Conservation (phyloP, 805 yeast species). For the Candida caryicola region DNA sequence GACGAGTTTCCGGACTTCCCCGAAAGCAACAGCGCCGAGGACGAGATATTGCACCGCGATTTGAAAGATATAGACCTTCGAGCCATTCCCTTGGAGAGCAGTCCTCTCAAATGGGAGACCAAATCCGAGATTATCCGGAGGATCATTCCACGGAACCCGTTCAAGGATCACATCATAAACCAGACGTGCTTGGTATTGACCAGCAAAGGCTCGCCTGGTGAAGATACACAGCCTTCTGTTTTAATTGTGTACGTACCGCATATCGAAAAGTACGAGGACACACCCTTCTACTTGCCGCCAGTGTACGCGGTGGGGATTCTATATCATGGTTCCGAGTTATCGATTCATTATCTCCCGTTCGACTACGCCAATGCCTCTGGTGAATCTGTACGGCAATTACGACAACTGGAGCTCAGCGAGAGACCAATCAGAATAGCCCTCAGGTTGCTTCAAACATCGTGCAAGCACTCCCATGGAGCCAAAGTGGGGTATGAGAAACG, state of each 20-base stretch:
- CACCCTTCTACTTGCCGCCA: constrained; percentile 88
- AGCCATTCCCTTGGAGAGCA: constrained; percentile 23
- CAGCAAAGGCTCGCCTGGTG: constrained; percentile 17
- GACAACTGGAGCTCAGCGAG: constrained; percentile 43
- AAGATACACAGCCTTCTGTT: constrained; percentile 28
- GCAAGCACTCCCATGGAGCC: constrained; percentile 80
- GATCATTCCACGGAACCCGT: constrained; percentile 88
- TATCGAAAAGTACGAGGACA: constrained; percentile 51
- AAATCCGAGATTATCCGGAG: constrained; percentile 66
- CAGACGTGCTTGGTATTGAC: constrained; percentile 71
- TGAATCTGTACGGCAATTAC: constrained; percentile 21
- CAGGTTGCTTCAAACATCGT: constrained; percentile 73
- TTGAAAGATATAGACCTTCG: constrained; percentile 33
- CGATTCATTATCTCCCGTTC: constrained; percentile 77
- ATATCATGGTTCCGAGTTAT: constrained; percentile 45
- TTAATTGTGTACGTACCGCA: constrained; percentile 80
- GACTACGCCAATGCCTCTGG: constrained; percentile 15
- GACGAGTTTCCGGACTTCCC: constrained; percentile 35
- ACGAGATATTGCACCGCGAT: constrained; percentile 29
- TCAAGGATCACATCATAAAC: constrained; percentile 75
- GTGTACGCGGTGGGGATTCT: constrained; percentile 76
- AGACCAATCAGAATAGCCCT: constrained; percentile 80
- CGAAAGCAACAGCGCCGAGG: constrained; percentile 15
- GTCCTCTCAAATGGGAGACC: constrained; percentile 25
- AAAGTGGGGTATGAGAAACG: constrained; percentile 83